Evolutionary conservation across 2,329 filamentous ascomycete species (phyloP).

Genomic region (Sclerotinia minor): DNA sequence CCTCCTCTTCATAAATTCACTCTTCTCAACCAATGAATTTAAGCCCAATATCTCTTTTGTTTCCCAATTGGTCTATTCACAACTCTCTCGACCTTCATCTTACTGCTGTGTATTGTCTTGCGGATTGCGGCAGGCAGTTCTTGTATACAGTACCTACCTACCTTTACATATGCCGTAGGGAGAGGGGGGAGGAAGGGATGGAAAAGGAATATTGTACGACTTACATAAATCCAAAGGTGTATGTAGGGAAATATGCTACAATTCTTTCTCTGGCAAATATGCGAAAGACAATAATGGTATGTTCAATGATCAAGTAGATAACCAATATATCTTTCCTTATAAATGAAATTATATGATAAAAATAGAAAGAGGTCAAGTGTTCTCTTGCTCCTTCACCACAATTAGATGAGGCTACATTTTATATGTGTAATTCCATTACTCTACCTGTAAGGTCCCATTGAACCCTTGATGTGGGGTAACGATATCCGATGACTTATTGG

Average conservation of each 20-base stretch:
- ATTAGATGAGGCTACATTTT: conserved; percentile 21
- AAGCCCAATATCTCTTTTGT: neutral
- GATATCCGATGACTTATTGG: neutral
- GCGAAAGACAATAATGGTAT: neutral
- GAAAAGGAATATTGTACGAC: conserved; percentile 7
- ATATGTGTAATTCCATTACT: conserved; percentile 1
- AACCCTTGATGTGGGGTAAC: conserved; percentile 15
- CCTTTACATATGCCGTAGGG: conserved; percentile 8
- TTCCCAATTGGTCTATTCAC: neutral
- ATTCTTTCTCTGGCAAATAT: neutral
- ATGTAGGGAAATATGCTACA: neutral
- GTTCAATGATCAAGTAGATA: too few relatives aligned
- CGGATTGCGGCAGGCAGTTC: conserved; percentile 22
- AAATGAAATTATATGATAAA: neutral
- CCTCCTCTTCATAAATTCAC: neutral
- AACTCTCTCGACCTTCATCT: neutral
- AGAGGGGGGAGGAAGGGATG: neutral
- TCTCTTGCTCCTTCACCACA: conserved; percentile 12
- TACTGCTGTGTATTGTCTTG: neutral
- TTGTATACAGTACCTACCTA: conserved; percentile 9
- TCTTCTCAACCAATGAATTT: neutral
- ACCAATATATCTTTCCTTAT: too few relatives aligned
- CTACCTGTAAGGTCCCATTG: conserved; percentile 16
- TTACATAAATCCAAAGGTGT: conserved; percentile 7
- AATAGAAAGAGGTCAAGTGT: conserved; percentile 22